phyloP scores from a whole-genome alignment of 148 eudicot species.

The Rhododendron henanense region DNA sequence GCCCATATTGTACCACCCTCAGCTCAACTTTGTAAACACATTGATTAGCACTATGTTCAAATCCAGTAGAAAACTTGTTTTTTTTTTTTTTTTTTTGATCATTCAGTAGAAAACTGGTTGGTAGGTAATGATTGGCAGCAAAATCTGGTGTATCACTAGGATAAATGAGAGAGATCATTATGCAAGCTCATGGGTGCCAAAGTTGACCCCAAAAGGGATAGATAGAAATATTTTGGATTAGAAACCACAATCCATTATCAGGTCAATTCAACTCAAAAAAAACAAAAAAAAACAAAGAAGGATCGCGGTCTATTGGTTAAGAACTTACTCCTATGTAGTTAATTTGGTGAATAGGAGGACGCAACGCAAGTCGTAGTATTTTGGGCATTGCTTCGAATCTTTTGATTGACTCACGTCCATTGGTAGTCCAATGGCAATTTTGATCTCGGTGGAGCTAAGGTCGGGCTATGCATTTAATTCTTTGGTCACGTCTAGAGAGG shows the following conservation, averaged over 20 bases:
- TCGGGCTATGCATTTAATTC: too few relatives aligned
- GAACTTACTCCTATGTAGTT: not conserved
- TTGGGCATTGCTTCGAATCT: not conserved
- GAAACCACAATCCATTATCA: not conserved
- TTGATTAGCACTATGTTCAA: constrained; percentile 7
- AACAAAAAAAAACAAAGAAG: too few relatives aligned
- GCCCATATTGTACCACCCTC: not conserved
- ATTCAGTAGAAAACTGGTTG: not conserved
- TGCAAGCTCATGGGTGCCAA: not conserved
- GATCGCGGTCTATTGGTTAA: not conserved
- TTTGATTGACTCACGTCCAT: not conserved
- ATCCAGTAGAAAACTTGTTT: not conserved
- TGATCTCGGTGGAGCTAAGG: too few relatives aligned
- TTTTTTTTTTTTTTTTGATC: too few relatives aligned
- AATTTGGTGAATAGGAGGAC: not conserved
- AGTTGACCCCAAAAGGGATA: not conserved
- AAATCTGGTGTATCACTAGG: not conserved
- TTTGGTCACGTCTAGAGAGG: too few relatives aligned
- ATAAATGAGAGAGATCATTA: not conserved
- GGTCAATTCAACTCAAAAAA: too few relatives aligned
- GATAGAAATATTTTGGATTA: not conserved
- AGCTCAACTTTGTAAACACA: constrained; percentile 5
- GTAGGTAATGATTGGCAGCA: not conserved
- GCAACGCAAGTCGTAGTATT: not conserved
- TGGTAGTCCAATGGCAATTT: not conserved